A percentile compares a stretch with the other conserved stretches of the same genome.
These are phyloP conservation scores for Prillingera fragicola DNA, from an alignment of 1,284 basidiomycete genomes.

Conservation along the genomic window DNA sequence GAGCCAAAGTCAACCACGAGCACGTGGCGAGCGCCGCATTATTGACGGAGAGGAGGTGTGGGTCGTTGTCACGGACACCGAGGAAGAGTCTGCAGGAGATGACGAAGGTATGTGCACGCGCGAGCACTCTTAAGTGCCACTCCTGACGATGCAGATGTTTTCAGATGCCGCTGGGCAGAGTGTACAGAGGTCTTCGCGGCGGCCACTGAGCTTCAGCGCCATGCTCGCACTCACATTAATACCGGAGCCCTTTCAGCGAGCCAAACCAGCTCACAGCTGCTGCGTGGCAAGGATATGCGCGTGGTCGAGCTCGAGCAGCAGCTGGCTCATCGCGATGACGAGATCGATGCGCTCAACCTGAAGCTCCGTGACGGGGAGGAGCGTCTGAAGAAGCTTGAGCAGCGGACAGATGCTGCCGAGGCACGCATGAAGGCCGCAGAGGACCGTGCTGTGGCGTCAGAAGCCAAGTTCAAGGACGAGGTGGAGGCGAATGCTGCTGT, in stretches of 20 bases:
- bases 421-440: not conserved
- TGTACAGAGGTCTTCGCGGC: not conserved
- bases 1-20: no score
- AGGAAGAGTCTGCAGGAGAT: constrained; percentile 6
- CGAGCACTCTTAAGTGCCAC: no score
- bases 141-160: not conserved
- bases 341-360: not conserved
- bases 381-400: not conserved
- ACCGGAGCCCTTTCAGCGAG: no score
- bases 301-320: constrained; percentile 1
- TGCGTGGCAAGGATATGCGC: no score
- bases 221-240: constrained; percentile 2
- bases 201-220: not conserved
- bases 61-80: constrained; percentile 7
- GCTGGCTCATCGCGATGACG: not conserved
- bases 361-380: not conserved
- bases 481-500: constrained; percentile 3
- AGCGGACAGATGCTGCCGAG: not conserved
- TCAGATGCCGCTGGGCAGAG: not conserved
- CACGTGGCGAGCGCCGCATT: constrained; percentile 2
- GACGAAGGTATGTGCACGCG: no score
- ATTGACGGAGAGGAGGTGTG: constrained; percentile 20
- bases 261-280: no score
- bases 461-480: constrained; percentile 5
- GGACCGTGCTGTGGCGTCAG: not conserved